Evolutionary conservation across 2,329 filamentous ascomycete species (phyloP), one percentile per base, ranked within the genome.

Genomic region (Penicillium glabrum): DNA sequence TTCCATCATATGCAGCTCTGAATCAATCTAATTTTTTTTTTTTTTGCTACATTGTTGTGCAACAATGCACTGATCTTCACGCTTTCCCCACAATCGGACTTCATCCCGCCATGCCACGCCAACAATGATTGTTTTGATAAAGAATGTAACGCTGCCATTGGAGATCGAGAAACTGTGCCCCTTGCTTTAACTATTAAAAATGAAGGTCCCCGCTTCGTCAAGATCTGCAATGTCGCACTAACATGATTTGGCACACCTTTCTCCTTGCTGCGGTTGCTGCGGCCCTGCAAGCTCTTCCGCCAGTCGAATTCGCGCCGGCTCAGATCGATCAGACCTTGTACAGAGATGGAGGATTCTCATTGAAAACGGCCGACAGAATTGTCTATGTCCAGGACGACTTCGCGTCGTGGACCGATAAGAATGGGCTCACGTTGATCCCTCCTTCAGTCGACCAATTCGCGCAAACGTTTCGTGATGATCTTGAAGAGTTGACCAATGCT

Each of bases 341-440:
- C 72, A 24, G 71, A 69, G 3, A 62, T 69, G 3, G 46, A 63
- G 58, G 55, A 1, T 66, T 67, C 16, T 63, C 61, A 5, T 35
- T 64, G n/a, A 45, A 48, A n/a, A 51, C 21, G 23, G 51, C 43
- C 8, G 31, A 62, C 3, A 57, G 31, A 10, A 46, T 51, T 6
- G 64, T 71, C 29, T 83, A 78, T 54, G 74, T 83, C 10, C 66
- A 77, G 4, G 58, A 61, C 0, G 59, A 56, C 1, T 77, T 83
- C 46, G 75, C 78, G 0, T 62, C 69, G 1, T 62, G 59, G 31
- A 70, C 67, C 8, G 82, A 84, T 53, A 69, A 70, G 0, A 68
- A 76, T 49, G 81, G 81, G 1, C 64, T 82, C 27, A 83, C 80
- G 0, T 71, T 83, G 9, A 83, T 83, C 44, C 82, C 82, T 1